phyloP scores from a whole-genome alignment of 768 basidiomycete species.

The Tulasnella sp. region DNA sequence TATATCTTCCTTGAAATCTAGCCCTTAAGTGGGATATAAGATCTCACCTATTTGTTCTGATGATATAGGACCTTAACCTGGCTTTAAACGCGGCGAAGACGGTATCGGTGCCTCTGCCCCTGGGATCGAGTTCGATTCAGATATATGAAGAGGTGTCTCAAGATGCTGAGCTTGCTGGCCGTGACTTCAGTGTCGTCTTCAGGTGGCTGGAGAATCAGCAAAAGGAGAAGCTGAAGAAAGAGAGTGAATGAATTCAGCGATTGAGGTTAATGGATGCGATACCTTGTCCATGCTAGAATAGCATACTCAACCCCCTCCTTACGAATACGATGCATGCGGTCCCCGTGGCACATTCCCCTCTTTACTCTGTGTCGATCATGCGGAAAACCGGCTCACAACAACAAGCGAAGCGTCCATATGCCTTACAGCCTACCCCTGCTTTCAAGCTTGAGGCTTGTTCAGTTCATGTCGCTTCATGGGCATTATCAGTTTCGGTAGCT shows the following conservation, averaged over 20 bases:
- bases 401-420: too few relatives aligned
- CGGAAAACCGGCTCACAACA: too few relatives aligned
- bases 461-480: too few relatives aligned
- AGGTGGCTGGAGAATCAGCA: conserved; percentile 38
- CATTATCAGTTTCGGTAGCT: too few relatives aligned
- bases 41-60: neutral
- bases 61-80: conserved; percentile 67
- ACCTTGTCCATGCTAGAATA: too few relatives aligned
- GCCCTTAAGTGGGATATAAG: neutral
- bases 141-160: conserved; percentile 50
- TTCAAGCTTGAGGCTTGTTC: too few relatives aligned
- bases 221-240: neutral
- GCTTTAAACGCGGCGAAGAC: conserved; percentile 53
- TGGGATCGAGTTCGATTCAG: conserved; percentile 52
- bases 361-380: too few relatives aligned
- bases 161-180: conserved; percentile 45
- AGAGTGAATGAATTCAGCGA: neutral
- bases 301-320: too few relatives aligned
- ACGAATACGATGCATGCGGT: too few relatives aligned
- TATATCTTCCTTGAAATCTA: conserved; percentile 21
- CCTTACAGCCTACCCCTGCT: too few relatives aligned
- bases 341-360: too few relatives aligned
- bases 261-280: too few relatives aligned
- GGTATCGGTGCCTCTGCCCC: conserved; percentile 43
- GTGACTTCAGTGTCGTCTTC: conserved; percentile 80